Evolutionary conservation across 352 stramenopile genomes (phyloP), one percentile per base, ranked within the genome.

Genomic region (Phytophthora crassamura): DNA sequence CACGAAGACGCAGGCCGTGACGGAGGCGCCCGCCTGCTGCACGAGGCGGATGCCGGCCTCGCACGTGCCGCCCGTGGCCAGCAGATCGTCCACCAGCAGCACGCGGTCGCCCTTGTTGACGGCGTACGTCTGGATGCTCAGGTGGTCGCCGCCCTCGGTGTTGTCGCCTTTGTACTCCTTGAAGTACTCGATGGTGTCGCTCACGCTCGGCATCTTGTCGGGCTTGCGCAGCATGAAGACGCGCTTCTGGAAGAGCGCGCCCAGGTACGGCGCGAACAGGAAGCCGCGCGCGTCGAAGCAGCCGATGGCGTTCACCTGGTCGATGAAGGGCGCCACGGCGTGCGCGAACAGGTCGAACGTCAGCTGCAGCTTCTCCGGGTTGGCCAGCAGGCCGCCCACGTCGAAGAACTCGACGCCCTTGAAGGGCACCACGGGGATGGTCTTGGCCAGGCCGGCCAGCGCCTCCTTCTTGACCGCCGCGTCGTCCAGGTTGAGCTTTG

Each of bases 201-300:
- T 91, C 36, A 96, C 88, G 60, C 96, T 98, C 40, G 97, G 97
- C 89, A 99, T 98, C 77, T 99, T 99, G 39, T 95, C 95, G 33
- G 93, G 90, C 77, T 99, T 99, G 64, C 97, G 88, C 70, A 99
- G 93, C 97, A 99, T 99, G 68, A 99, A 98, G 69, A 99, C 98
- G 20, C 96, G 97, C 71, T 98, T 99, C 54, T 98, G 89, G 62
- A 99, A 89, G n/a, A 82, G 84, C 43, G 98, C 80, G 15, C 95
- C 97, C 52, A 99, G 82, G 49, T 97, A 97, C 47, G 97, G 97
- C 18, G 93, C 97, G 45, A 99, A 95, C 25, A 99, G 79, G 64
- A 99, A 99, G n/a, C 97, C 97, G 34, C 97, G 89, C 41, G 97
- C 96, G 75, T 99, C 97, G 54, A 99, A 91, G 76, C 95, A 96